Conservation (phyloP, 106 monocot species). For the Platanthera zijinensis region DNA sequence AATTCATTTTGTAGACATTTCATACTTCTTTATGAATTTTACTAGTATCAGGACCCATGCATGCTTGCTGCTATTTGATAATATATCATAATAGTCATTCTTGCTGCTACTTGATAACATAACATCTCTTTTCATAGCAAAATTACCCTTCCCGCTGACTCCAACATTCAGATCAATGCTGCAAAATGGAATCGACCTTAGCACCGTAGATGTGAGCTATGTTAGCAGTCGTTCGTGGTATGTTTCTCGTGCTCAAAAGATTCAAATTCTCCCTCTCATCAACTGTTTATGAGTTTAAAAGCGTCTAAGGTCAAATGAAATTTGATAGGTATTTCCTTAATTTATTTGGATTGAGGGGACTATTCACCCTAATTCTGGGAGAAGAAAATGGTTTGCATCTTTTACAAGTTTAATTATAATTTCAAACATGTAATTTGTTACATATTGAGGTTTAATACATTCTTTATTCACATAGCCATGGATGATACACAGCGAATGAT, state of each 20-base stretch:
- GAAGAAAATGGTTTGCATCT: constrained; percentile 87
- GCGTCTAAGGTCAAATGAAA: background rate
- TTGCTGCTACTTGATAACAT: background rate
- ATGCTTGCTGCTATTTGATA: background rate
- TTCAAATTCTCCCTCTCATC: background rate
- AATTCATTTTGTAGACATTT: background rate
- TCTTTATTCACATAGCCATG: constrained; percentile 43
- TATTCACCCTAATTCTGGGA: constrained; percentile 95
- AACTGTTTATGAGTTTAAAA: constrained; percentile 4
- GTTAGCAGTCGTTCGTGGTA: constrained; percentile 99
- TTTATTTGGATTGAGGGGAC: constrained; percentile 90
- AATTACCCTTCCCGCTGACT: constrained; percentile 89
- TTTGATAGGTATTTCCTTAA: constrained; percentile 85
- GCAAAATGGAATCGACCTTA: constrained; percentile 98
- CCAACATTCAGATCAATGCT: constrained; percentile 94
- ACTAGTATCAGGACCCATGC: background rate
- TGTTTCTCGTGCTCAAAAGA: background rate
- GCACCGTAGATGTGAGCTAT: constrained; percentile 99
- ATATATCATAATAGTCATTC: background rate
- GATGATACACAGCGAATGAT: constrained; percentile 98
- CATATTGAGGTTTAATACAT: background rate
- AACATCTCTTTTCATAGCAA: constrained; percentile 35
- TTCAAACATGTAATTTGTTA: background rate
- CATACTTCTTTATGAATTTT: background rate
- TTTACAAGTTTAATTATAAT: background rate